phyloP scores from a whole-genome alignment of 108 stramenopile genomes.

The Pseudonitzschia multiseries region DNA sequence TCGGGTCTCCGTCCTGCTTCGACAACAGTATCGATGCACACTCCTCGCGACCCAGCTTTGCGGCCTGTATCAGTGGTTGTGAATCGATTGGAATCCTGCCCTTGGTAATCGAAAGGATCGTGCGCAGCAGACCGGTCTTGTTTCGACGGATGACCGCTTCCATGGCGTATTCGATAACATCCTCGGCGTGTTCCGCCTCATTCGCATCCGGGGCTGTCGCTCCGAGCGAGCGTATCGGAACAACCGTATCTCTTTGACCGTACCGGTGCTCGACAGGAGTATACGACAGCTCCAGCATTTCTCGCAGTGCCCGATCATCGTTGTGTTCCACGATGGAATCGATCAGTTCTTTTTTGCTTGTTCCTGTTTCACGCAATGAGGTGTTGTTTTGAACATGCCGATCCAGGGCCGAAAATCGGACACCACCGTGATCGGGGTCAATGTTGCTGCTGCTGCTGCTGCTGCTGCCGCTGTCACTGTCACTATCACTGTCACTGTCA shows the following conservation, averaged over 20 bases:
- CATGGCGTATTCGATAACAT: constrained; percentile 3
- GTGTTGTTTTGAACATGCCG: background rate
- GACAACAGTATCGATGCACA: constrained; percentile 55
- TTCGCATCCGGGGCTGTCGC: background rate
- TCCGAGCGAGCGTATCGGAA: background rate
- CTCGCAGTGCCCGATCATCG: constrained; percentile 16
- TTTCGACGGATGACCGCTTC: constrained; percentile 17
- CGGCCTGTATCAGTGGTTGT: constrained; percentile 55
- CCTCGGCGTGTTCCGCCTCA: constrained; percentile 10
- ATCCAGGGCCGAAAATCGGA: constrained; percentile 2
- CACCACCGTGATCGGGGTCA: background rate
- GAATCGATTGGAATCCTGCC: constrained; percentile 1
- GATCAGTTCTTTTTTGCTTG: background rate
- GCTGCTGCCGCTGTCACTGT: too few species aligned
- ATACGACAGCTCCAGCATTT: constrained; percentile 8
- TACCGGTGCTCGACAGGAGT: background rate
- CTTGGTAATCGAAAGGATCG: constrained; percentile 13
- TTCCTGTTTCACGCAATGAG: background rate
- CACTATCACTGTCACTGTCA: background rate
- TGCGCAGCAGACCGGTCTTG: constrained; percentile 27
- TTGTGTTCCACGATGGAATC: constrained; percentile 11
- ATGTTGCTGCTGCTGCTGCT: too few species aligned
- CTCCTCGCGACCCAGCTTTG: constrained; percentile 45
- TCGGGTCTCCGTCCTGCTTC: constrained; percentile 10
- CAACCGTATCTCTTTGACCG: background rate